phyloP scores from a whole-genome alignment of 192 early-diverging fungal genomes.

The Diversispora epigaea region DNA sequence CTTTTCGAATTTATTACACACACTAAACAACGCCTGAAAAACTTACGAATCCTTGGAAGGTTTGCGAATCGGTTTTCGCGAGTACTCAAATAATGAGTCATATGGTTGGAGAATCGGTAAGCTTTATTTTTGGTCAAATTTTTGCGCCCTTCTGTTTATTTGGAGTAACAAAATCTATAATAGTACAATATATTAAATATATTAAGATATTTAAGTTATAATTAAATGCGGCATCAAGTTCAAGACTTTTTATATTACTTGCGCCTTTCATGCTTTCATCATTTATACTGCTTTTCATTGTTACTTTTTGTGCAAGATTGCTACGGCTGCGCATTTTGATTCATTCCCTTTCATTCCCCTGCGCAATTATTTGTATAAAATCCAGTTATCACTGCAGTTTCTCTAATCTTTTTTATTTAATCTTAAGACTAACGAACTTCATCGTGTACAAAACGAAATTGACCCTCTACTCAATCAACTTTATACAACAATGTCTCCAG shows the following conservation, averaged over 20 bases:
- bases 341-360: neutral
- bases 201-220: neutral
- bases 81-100: conserved; percentile 8
- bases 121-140: neutral
- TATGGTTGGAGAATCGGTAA: neutral
- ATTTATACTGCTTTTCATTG: too few species aligned
- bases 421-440: neutral
- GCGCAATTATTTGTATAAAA: neutral
- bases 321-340: too few species aligned
- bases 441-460: neutral
- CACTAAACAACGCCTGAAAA: neutral
- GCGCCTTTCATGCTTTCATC: too few species aligned
- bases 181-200: neutral
- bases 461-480: conserved; percentile 23
- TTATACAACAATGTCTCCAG: conserved; percentile 27
- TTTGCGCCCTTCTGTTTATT: neutral
- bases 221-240: too few species aligned
- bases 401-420: neutral
- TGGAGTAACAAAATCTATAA: neutral
- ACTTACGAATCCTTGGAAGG: neutral
- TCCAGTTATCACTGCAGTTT: neutral
- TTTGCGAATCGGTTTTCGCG: neutral
- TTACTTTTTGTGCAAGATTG: too few species aligned
- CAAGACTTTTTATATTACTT: too few species aligned
- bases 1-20: neutral